These are phyloP conservation scores for Phaeolepiota aurea DNA, from an alignment of 768 basidiomycete genomes.

Conservation along the genomic window DNA sequence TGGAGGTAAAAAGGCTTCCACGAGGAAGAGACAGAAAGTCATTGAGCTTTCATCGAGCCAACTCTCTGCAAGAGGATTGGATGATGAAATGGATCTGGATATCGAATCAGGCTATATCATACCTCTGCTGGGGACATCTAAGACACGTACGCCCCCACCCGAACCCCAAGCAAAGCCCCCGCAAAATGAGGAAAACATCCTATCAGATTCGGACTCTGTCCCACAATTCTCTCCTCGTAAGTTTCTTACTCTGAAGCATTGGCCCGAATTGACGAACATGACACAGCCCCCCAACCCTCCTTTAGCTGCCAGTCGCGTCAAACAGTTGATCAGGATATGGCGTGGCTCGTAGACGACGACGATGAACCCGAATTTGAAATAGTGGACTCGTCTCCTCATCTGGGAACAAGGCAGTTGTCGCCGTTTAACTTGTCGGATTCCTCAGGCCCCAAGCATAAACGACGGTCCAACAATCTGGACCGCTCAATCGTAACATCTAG, in stretches of 20 bases:
- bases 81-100: constrained; percentile 50
- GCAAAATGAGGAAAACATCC: not conserved
- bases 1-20: constrained; percentile 1
- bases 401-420: not conserved
- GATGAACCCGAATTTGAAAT: constrained; percentile 50
- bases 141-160: not conserved
- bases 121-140: not conserved
- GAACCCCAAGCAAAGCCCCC: not conserved
- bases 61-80: constrained; percentile 33
- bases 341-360: constrained; percentile 59
- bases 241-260: not conserved
- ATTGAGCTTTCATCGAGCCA: constrained; percentile 25
- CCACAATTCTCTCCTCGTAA: not conserved
- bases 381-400: constrained; percentile 32
- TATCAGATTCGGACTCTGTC: constrained; percentile 1
- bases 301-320: not conserved
- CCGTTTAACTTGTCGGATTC: not conserved
- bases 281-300: not conserved
- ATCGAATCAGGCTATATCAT: constrained; percentile 35
- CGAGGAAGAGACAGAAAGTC: constrained; percentile 4
- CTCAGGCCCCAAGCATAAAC: not conserved
- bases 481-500: constrained; percentile 16
- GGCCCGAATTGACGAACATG: too few species aligned
- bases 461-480: constrained; percentile 6
- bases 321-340: constrained; percentile 31